phyloP scores from a whole-genome alignment of 805 yeast genomes.

The Candida vartiovaarae region DNA sequence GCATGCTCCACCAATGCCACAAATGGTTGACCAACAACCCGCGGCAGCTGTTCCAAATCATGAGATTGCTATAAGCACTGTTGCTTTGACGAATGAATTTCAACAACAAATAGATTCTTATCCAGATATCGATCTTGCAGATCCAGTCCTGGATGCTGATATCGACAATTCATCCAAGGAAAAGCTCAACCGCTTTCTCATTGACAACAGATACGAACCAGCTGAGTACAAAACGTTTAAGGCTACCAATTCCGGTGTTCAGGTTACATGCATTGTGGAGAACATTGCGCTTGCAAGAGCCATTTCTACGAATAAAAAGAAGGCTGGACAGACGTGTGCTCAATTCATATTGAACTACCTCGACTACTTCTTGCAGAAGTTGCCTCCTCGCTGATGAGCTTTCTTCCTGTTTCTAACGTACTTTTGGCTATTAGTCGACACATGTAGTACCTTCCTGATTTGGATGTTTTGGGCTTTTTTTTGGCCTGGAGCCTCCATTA shows the following conservation, averaged over 20 bases:
- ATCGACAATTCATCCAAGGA: slow-evolving; percentile 14
- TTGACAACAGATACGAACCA: slow-evolving; percentile 4
- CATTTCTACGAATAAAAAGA: slow-evolving; percentile 15
- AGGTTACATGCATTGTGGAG: slow-evolving; percentile 12
- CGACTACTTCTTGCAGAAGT: slow-evolving; percentile 3
- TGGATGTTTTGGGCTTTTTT: no score
- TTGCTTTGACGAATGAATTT: no score
- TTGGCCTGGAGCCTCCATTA: no score
- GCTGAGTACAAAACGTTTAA: slow-evolving; percentile 17
- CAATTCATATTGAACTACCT: slow-evolving; percentile 10
- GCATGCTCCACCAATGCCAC: no score
- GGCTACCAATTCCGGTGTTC: slow-evolving; percentile 12
- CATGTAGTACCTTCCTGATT: no score
- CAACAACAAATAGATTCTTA: no score
- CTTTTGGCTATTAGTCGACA: no score
- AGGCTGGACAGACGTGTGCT: slow-evolving; percentile 19
- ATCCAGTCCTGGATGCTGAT: neutral
- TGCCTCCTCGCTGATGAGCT: neutral
- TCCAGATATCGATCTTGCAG: neutral
- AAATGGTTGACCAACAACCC: no score
- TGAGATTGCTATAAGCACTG: no score
- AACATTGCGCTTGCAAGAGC: slow-evolving; percentile 11
- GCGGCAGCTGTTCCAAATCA: no score
- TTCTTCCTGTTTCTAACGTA: no score
- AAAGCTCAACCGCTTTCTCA: slow-evolving; percentile 9